phyloP scores from a whole-genome alignment of 805 yeast species.

The Lipomyces mesembrius region DNA sequence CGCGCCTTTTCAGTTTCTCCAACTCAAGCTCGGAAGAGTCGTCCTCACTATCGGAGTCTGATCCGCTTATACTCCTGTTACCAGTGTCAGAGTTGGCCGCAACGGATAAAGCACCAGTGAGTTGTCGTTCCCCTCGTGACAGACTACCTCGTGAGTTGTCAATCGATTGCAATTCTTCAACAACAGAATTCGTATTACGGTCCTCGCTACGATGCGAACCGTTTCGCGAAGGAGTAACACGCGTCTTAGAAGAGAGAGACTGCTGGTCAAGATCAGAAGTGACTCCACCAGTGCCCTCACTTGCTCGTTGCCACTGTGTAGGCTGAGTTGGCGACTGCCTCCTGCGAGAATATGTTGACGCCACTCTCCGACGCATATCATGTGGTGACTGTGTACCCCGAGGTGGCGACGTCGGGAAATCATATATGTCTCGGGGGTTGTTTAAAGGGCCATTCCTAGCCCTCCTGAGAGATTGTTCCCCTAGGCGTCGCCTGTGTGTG shows the following conservation, averaged over 20 bases:
- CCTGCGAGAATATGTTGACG: not conserved
- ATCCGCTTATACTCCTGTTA: not conserved
- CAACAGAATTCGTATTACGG: not conserved
- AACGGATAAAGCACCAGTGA: not conserved
- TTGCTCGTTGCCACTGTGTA: not conserved
- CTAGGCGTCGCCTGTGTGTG: not conserved
- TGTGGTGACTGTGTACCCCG: not conserved
- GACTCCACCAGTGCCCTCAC: not conserved
- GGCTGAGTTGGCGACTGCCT: not conserved
- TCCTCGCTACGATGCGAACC: not conserved
- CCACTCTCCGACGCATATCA: not conserved
- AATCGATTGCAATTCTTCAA: not conserved
- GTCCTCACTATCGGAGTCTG: constrained; percentile 11
- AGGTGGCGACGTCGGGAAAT: constrained; percentile 10
- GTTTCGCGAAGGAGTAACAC: not conserved
- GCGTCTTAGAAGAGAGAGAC: not conserved
- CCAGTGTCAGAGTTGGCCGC: constrained; percentile 2
- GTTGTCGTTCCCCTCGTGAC: not conserved
- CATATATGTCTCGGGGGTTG: not conserved
- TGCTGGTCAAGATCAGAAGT: not conserved
- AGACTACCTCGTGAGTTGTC: not conserved
- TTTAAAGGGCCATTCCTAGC: not conserved
- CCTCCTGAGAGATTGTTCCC: not conserved
- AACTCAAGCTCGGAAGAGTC: constrained; percentile 29
- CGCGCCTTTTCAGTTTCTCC: constrained; percentile 33